Conservation (phyloP, 108 stramenopile genomes). For the Aurantiochytrium sp. region DNA sequence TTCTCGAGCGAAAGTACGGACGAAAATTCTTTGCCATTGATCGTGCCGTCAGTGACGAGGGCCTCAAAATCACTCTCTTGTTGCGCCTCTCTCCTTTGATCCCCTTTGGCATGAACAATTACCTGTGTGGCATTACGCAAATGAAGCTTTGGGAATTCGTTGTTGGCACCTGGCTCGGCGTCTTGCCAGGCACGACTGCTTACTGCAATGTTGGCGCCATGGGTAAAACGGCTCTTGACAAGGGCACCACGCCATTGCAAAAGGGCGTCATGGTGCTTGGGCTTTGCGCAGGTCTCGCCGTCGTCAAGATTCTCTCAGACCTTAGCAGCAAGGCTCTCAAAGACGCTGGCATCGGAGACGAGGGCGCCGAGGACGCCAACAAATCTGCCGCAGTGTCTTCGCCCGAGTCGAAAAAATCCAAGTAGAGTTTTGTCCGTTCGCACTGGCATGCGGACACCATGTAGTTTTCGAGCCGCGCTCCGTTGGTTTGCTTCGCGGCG, state of each 20-base stretch:
- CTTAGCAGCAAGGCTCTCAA: not conserved
- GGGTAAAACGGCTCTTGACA: slow-evolving; percentile 13
- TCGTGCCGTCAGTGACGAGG: not conserved
- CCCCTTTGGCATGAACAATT: slow-evolving; percentile 16
- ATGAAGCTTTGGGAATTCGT: slow-evolving; percentile 16
- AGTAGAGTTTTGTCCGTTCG: not conserved
- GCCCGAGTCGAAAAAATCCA: not conserved
- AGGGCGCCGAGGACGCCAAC: not conserved
- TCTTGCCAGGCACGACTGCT: not conserved
- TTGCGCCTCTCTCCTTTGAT: not conserved
- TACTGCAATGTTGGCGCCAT: not conserved
- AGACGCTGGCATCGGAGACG: not conserved
- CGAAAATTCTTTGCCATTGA: not conserved
- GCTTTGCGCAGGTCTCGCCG: not conserved
- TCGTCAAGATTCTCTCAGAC: not conserved
- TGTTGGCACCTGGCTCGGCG: slow-evolving; percentile 8
- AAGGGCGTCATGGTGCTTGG: slow-evolving; percentile 11
- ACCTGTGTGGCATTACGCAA: not conserved
- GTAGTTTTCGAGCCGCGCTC: too few species aligned
- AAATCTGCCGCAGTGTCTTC: not conserved
- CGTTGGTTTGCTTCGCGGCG: too few species aligned
- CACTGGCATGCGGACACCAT: too few species aligned
- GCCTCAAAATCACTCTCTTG: not conserved
- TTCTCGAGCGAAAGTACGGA: not conserved
- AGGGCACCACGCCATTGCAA: slow-evolving; percentile 11